Base-by-base conservation (phyloP, 73 alveolate genomes). In the Tetrahymena borealis region DNA sequence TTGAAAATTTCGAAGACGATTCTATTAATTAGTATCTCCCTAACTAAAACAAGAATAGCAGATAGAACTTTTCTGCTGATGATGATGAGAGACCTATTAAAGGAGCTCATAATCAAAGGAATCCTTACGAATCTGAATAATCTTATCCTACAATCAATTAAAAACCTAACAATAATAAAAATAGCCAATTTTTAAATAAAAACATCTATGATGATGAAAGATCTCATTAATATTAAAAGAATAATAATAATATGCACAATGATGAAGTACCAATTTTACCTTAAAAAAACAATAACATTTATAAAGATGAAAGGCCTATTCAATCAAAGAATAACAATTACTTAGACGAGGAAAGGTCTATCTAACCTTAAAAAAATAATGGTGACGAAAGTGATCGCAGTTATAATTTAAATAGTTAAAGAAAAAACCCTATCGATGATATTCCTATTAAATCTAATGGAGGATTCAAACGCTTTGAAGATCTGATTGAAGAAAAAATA, bases 31-130 rank as follows among this genome's bases (percentile, higher is more conserved):
- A 60, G 16, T 60, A 60, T 60, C 85, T 60, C 33, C 85, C 85
- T 18, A 60, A 24, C 0, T 9, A 60, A n/a, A 60, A 35, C 15
- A 60, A 60, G 28, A 60, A 60, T 60, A 60, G 85, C 31, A 60
- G 85, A 20, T 60, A 60, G 28, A 60, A 8, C 28, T 60, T 60
- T 60, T 20, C 10, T 1, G 91, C 20, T 79, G 91, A 79, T 1
- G 91, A 79, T 79, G 91, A 79, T 11, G 91, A 79, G 5, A 79
- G 91, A 79, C 91, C 91, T 16, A 79, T 79, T 32, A 79, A 79
- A 79, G 91, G 91, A 18, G 91, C 91, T 32, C 18, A 15, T 13
- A 60, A 60, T 60, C 28, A 60, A 60, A 60, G 4, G 3, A 60
- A 60, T 60, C 32, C 38, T 15, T 60, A 60, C 28, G 3, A 60